Evolutionary conservation across 2,329 filamentous ascomycete genomes (phyloP), one percentile per base, ranked within the genome.

Genomic region (Metarhizium guizhouense): DNA sequence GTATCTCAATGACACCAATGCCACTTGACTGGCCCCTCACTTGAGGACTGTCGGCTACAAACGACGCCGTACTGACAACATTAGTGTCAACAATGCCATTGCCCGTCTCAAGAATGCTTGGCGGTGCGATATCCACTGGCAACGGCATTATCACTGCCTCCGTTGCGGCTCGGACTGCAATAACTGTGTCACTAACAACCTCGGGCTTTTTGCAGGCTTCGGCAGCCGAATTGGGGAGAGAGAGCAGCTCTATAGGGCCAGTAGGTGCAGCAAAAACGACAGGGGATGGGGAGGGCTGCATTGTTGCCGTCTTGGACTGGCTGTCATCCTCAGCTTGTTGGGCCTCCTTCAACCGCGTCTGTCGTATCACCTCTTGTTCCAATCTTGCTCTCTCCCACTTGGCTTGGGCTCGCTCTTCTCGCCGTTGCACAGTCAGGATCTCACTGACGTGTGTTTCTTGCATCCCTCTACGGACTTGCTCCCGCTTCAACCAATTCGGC

Each of bases 331-430:
- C 61, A 2, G 64, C 63, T 54, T 64, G 56, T 48, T 61, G 58
- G 0, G 76, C 76, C 62, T 83, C 80, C 52, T 74, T 67, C 16
- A 73, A 65, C 47, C 74, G 75, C 57, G 85, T 88, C 65, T 85
- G 80, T 60, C 92, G 85, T 60, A 97, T 89, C 11, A 84, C 87
- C 66, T 96, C 87, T 63, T 90, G 84, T 69, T 96, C 91, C 54
- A 86, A 83, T 60, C 88, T 85, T n/a, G 94, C 94, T 63, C 94
- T 81, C 68, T 97, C 92, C 74, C 94, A 85, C 72, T 99, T 99
- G 71, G 89, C 85, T 64, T 89, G 81, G 58, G 85, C 85, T 49
- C 94, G 84, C 69, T 96, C 90, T 60, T 88, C 84, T 65, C 94
- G 82, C 58, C 94, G 79, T 63, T 84, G 80, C 42, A 81, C 79